phyloP scores from a whole-genome alignment of 2,329 filamentous ascomycete genomes.

The Emmonsiellopsis sp. region DNA sequence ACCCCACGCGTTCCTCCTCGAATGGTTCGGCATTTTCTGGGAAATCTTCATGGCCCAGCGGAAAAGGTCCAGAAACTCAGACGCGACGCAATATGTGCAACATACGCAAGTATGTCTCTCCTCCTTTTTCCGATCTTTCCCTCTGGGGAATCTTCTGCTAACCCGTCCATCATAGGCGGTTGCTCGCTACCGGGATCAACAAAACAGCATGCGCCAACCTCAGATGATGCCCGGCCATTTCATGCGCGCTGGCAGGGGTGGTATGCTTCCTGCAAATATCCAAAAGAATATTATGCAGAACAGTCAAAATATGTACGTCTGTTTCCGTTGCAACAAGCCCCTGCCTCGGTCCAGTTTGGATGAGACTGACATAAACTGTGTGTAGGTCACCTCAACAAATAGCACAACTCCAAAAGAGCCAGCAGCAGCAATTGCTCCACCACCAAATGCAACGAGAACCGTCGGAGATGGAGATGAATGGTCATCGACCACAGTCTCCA shows the following conservation, averaged over 20 bases:
- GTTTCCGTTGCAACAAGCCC: not conserved
- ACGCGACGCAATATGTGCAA: slow-evolving; percentile 65
- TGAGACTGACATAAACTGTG: not conserved
- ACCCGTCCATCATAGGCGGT: slow-evolving; percentile 39
- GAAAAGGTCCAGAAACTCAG: slow-evolving; percentile 52
- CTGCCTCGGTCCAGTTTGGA: too few relatives aligned
- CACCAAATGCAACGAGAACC: slow-evolving; percentile 81
- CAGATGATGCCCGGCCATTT: slow-evolving; percentile 48
- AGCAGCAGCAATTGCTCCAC: slow-evolving; percentile 53
- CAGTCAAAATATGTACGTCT: slow-evolving; percentile 40
- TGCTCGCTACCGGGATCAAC: slow-evolving; percentile 64
- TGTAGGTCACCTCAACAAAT: slow-evolving; percentile 55
- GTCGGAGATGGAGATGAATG: slow-evolving; percentile 76
- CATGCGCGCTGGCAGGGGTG: slow-evolving; percentile 51
- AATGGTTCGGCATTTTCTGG: slow-evolving; percentile 98
- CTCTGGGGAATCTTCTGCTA: not conserved
- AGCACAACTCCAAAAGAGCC: slow-evolving; percentile 56
- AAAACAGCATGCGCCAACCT: slow-evolving; percentile 66
- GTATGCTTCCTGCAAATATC: slow-evolving; percentile 37
- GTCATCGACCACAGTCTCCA: slow-evolving; percentile 71
- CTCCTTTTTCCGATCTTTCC: not conserved
- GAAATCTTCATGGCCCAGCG: slow-evolving; percentile 84
- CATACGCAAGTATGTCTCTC: slow-evolving; percentile 61
- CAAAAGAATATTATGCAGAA: slow-evolving; percentile 71
- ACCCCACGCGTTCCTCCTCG: slow-evolving; percentile 75